Conservation (phyloP, 441 rosid genomes). For the Mallotus repandus region DNA sequence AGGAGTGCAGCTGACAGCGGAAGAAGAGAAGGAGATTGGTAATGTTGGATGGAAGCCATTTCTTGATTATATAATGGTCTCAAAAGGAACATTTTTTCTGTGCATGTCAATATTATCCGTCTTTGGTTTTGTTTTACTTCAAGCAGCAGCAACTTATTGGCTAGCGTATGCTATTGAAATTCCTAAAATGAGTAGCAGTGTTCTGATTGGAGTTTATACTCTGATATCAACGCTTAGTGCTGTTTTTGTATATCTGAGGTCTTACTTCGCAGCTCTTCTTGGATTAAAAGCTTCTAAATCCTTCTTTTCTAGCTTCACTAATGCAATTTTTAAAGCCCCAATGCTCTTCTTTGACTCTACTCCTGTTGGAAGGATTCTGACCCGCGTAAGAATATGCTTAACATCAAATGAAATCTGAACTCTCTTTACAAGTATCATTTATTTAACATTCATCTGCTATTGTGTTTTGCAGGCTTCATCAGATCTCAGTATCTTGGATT, state of each 20-base stretch:
- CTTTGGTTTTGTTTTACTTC: conserved; percentile 54
- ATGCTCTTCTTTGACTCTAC: conserved; percentile 90
- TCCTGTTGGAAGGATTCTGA: conserved; percentile 80
- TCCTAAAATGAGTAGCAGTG: conserved; percentile 42
- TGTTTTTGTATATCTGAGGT: conserved; percentile 50
- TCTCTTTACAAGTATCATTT: too few relatives aligned
- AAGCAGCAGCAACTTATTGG: conserved; percentile 88
- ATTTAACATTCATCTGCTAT: neutral
- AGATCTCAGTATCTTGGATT: conserved; percentile 74
- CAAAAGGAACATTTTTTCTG: conserved; percentile 46
- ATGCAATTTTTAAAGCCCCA: conserved; percentile 74
- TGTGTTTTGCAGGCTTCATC: conserved; percentile 67
- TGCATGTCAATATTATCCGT: conserved; percentile 38
- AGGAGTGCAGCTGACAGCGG: conserved; percentile 69
- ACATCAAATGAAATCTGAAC: neutral
- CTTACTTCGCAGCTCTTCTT: conserved; percentile 49
- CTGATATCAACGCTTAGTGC: conserved; percentile 58
- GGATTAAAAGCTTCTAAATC: conserved; percentile 77
- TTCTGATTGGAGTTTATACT: conserved; percentile 69
- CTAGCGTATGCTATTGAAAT: conserved; percentile 68
- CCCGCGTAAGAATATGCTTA: conserved; percentile 53
- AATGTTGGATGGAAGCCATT: conserved; percentile 70
- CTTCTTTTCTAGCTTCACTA: conserved; percentile 71
- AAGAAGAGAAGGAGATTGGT: conserved; percentile 76
- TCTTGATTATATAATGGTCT: conserved; percentile 60